These are phyloP conservation scores for Hypoxylon sp. DNA, from an alignment of 2,329 filamentous ascomycete species.

Conservation along the genomic window DNA sequence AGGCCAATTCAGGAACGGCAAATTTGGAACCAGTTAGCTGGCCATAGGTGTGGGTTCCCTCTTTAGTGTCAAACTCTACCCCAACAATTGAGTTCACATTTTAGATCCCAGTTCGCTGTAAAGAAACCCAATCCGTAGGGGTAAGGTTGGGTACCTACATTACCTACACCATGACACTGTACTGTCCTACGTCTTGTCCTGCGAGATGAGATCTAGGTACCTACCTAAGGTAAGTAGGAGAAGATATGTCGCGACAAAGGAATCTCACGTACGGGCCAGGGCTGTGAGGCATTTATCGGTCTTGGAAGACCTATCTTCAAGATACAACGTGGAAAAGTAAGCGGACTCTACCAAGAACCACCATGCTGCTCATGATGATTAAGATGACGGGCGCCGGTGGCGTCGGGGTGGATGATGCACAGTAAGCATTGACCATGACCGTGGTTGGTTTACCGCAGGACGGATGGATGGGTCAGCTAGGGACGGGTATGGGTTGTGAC, in stretches of 20 bases:
- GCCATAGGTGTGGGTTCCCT: slow-evolving; percentile 2
- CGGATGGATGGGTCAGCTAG: neutral
- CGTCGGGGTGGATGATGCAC: slow-evolving; percentile 28
- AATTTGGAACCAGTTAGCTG: slow-evolving; percentile 23
- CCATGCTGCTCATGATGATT: slow-evolving; percentile 30
- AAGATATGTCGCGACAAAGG: neutral
- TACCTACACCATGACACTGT: neutral
- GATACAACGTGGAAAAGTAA: slow-evolving; percentile 32
- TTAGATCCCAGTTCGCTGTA: slow-evolving; percentile 23
- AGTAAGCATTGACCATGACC: slow-evolving; percentile 32
- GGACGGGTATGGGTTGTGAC: neutral
- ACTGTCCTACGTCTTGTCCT: neutral
- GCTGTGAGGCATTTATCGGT: slow-evolving; percentile 23
- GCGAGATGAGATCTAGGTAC: neutral
- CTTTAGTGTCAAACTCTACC: slow-evolving; percentile 40
- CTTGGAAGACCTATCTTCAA: slow-evolving; percentile 15
- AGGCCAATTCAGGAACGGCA: slow-evolving; percentile 33
- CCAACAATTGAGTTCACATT: slow-evolving; percentile 49
- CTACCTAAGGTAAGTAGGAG: no score
- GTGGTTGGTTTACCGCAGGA: slow-evolving; percentile 1
- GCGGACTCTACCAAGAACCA: slow-evolving; percentile 24
- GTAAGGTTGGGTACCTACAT: neutral
- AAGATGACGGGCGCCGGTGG: slow-evolving; percentile 32
- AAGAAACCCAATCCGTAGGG: slow-evolving; percentile 8
- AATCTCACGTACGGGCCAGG: slow-evolving; percentile 2